Conservation (phyloP, 345 rosid species). For the Stellera chamaejasme region DNA sequence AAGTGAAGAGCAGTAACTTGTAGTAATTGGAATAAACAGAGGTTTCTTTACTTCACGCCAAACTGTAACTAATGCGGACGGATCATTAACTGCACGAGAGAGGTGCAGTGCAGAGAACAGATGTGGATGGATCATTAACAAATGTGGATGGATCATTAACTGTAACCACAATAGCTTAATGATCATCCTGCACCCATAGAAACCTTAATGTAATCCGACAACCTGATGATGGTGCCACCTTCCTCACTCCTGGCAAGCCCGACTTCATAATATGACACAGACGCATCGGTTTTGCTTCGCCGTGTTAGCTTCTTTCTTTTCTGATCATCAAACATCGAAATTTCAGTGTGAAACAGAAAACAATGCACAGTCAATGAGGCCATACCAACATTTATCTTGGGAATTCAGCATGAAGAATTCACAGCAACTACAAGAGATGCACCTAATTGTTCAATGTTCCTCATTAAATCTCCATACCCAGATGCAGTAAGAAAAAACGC, state of each 20-base stretch:
- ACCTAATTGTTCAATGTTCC: background rate
- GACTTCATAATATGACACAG: slow-evolving; percentile 69
- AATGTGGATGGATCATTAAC: slow-evolving; percentile 11
- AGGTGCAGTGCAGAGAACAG: slow-evolving; percentile 16
- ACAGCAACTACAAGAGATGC: slow-evolving; percentile 11
- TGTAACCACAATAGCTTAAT: slow-evolving; percentile 7
- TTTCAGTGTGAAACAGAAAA: slow-evolving; percentile 1
- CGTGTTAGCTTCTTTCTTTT: slow-evolving; percentile 52
- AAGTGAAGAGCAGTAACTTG: too few relatives aligned
- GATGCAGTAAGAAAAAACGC: background rate
- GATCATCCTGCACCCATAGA: background rate
- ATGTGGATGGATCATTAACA: slow-evolving; percentile 10
- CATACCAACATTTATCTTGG: slow-evolving; percentile 1
- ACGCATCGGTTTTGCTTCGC: slow-evolving; percentile 67
- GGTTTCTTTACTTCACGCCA: too few relatives aligned
- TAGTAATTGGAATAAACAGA: too few relatives aligned
- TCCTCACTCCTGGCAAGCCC: slow-evolving; percentile 13
- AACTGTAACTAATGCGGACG: too few relatives aligned
- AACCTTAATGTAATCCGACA: slow-evolving; percentile 4
- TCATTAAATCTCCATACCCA: background rate
- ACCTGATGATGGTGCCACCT: slow-evolving; percentile 22
- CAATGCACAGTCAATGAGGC: slow-evolving; percentile 5
- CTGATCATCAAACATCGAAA: slow-evolving; percentile 33
- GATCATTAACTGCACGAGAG: slow-evolving; percentile 14
- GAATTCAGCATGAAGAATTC: slow-evolving; percentile 14